Evolutionary conservation across 2,329 filamentous ascomycete species (phyloP), one percentile per base, ranked within the genome.

Genomic region (Alternaria arborescens): DNA sequence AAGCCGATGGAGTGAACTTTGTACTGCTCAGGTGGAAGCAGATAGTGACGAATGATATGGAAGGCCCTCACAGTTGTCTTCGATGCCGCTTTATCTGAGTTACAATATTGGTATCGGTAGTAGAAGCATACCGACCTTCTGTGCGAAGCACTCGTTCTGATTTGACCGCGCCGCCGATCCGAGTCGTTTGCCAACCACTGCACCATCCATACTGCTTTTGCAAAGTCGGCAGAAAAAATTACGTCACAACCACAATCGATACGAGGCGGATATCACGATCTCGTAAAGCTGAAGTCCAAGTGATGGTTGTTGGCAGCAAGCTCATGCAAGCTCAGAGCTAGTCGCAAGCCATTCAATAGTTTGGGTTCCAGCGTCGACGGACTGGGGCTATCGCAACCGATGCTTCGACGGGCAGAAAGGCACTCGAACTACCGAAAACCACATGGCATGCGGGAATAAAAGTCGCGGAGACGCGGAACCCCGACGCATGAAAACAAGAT

Each of bases 401-500:
- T 32, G 16, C 30, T 24, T 12, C 14, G 18, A 24, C 30, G 46
- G 46, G 5, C 22, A 38, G 32, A 47, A 48, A 18, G 38, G 41
- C n/a, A 40, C 34, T 36, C 26, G 2, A 40, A 26, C 34, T 52
- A 40, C 48, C 48, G 36, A 40, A 28, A 36, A 36, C 20, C 24
- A 40, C 16, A 40, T 16, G 48, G 22, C 18, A n/a, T 52, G 22
- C 48, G 48, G 20, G 22, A 26, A 40, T 30, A 30, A 44, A 34
- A 20, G 38, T n/a, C 41, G 26, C 52, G 30, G 42, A 11, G 28
- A 32, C 2, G 28, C 58, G 34, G 66, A 65, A 40, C 68, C 65
- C 7, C 64, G 64, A 58, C 44, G 46, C 30, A 16, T 34, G 34
- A 52, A 52, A 38, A 28, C 38, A 8, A 52, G n/a, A 24, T 24